Percentiles rank a stretch among this genome's conserved stretches.
Conservation (phyloP, 2,329 filamentous ascomycete species). For the Hortaea werneckii region DNA sequence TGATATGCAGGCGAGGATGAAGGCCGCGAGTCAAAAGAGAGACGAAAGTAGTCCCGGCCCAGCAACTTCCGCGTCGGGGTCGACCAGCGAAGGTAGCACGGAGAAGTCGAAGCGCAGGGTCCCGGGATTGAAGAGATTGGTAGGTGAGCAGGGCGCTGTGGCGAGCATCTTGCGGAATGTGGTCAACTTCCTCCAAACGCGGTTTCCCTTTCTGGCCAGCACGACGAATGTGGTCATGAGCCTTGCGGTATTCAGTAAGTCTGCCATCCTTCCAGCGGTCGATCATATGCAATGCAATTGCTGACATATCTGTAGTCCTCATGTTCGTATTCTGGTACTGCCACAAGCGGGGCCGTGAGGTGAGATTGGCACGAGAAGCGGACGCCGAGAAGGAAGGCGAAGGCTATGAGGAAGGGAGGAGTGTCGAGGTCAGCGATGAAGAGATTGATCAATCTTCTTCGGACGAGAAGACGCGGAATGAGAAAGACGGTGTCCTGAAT, state of each 20-base stretch:
- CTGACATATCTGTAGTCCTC: slow-evolving; percentile 49
- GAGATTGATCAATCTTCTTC: slow-evolving; percentile 1
- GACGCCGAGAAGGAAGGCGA: slow-evolving; percentile 9
- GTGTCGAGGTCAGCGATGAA: slow-evolving; percentile 10
- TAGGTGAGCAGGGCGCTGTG: slow-evolving; percentile 79
- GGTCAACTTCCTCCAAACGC: slow-evolving; percentile 71
- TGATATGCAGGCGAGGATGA: slow-evolving; percentile 28
- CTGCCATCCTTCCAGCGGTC: neutral
- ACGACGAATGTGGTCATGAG: slow-evolving; percentile 89
- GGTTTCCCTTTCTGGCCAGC: slow-evolving; percentile 76
- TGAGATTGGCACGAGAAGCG: slow-evolving; percentile 48
- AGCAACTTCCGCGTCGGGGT: neutral
- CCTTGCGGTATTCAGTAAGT: slow-evolving; percentile 74
- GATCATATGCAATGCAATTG: neutral
- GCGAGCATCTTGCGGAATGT: slow-evolving; percentile 82
- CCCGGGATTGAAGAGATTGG: slow-evolving; percentile 64
- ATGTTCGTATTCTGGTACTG: slow-evolving; percentile 97
- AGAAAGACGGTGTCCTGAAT: slow-evolving; percentile 7
- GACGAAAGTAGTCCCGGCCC: neutral
- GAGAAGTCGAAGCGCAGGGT: slow-evolving; percentile 55
- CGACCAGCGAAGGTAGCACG: slow-evolving; percentile 7
- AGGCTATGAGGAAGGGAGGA: slow-evolving; percentile 9
- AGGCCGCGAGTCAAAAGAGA: slow-evolving; percentile 23
- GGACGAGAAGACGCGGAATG: slow-evolving; percentile 3
- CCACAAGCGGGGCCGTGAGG: slow-evolving; percentile 85